Conservation (phyloP, 495 filamentous ascomycete genomes). For the Xylaria castorea region DNA sequence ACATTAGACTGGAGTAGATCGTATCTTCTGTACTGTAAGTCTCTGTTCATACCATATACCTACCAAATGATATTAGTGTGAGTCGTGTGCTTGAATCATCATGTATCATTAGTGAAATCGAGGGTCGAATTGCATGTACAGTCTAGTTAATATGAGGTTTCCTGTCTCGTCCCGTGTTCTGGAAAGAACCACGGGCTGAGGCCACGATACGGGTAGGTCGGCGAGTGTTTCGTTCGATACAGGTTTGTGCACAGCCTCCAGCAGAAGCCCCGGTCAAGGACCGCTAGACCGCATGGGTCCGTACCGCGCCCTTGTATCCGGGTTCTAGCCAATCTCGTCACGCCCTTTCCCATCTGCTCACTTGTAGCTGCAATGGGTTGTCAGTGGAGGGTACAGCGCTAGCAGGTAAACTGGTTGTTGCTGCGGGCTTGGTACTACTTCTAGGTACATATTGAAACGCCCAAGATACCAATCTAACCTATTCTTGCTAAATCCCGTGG, state of each 20-base stretch:
- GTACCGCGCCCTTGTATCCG: neutral
- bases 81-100: neutral
- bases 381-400: neutral
- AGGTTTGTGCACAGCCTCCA: slow-evolving; percentile 17
- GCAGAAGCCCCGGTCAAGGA: neutral
- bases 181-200: slow-evolving; percentile 1
- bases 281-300: neutral
- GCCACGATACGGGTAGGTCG: neutral
- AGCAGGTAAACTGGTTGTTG: slow-evolving; percentile 2
- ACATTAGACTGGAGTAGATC: neutral
- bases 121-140: neutral
- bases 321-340: slow-evolving; percentile 7
- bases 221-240: slow-evolving; percentile 7
- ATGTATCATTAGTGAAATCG: neutral
- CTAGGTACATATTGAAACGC: neutral
- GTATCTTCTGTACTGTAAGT: neutral
- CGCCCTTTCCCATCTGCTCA: slow-evolving; percentile 6
- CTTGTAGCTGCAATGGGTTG: neutral
- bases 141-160: neutral
- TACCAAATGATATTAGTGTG: neutral
- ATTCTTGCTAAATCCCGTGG: neutral
- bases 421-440: neutral
- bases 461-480: neutral
- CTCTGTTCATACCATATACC: neutral
- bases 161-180: neutral